These are phyloP conservation scores for Barnettozyma vustinii DNA, from an alignment of 805 yeast species.

Conservation along the genomic window DNA sequence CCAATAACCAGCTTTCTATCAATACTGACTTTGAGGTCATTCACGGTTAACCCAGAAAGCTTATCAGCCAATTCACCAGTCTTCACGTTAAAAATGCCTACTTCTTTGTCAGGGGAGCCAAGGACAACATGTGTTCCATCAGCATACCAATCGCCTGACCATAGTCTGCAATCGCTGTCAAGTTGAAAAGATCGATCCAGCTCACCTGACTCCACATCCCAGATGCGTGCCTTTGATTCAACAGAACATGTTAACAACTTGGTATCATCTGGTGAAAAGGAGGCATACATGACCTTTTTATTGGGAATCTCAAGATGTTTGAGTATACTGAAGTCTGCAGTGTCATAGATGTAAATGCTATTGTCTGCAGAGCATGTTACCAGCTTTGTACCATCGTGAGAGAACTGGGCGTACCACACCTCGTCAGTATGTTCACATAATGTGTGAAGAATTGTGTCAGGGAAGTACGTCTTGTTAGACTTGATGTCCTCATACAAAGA, in stretches of 20 bases:
- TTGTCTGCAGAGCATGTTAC: constrained; percentile 77
- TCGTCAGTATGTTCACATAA: constrained; percentile 58
- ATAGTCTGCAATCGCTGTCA: constrained; percentile 31
- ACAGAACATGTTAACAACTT: constrained; percentile 66
- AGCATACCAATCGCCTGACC: constrained; percentile 71
- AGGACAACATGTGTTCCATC: constrained; percentile 50
- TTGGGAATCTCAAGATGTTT: constrained; percentile 39
- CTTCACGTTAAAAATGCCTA: constrained; percentile 39
- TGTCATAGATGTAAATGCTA: constrained; percentile 56
- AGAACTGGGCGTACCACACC: constrained; percentile 79
- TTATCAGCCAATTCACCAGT: constrained; percentile 25
- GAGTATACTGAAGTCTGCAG: constrained; percentile 35
- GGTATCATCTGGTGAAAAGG: constrained; percentile 73
- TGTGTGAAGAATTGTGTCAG: constrained; percentile 41
- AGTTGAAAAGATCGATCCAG: constrained; percentile 18
- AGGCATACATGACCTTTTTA: constrained; percentile 55
- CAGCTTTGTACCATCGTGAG: constrained; percentile 68
- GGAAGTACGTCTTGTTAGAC: constrained; percentile 34
- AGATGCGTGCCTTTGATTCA: constrained; percentile 64
- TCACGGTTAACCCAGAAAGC: constrained; percentile 44
- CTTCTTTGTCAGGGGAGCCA: constrained; percentile 72
- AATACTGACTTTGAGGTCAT: constrained; percentile 62
- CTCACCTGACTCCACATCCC: constrained; percentile 48
- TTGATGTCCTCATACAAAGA: constrained; percentile 34
- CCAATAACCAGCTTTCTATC: constrained; percentile 63